Base-by-base conservation (phyloP, 192 early-diverging fungal genomes). In the Coemansia sp. region DNA sequence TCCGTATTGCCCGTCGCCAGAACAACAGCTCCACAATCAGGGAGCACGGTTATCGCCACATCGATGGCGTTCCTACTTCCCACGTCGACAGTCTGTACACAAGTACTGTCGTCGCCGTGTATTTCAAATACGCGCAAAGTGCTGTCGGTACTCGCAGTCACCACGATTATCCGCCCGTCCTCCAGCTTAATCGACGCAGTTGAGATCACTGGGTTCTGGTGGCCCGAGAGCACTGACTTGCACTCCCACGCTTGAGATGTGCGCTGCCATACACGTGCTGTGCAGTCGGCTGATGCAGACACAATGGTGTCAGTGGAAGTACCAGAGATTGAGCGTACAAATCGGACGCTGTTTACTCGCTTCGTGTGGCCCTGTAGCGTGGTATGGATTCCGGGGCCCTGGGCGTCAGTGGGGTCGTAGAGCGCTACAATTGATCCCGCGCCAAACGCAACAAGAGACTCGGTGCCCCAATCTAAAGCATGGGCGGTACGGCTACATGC, bases 1-100 rank as follows among this genome's bases (percentile, higher is more conserved):
- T 97, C 94, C 1, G 95, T 96, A 62, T 90, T 89, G 31, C 94
- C 96, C n/a, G 86, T 85, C 19, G 92, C 90, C 62, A 98, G 84
- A 21, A 95, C 75, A 2, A 89, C 83, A 25, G 85, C 84, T 23
- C 72, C 17, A 25, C 55, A 60, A 19, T 25, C 21, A 4, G 94
- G 94, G 21, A 94, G 75, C 42, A 81, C 87, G 0, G 89, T 80
- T 32, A 96, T 66, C 9, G 90, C 87, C 36, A 95, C 73, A 17
- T 86, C 81, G 34, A 93, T 78, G 1, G 90, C 85, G 73, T 92
- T 91, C 58, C 88, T 86, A 15, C 86, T 73, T 5, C 89, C 91
- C 19, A 86, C 78, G 15, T 86, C 68, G 25, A 96, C 85, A 2
- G 85, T 84, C 84, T 98, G 94, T 42, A 92, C 63, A 64, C 86